Conservation (phyloP, 306 rosid genomes). For the Glycine tomentella region DNA sequence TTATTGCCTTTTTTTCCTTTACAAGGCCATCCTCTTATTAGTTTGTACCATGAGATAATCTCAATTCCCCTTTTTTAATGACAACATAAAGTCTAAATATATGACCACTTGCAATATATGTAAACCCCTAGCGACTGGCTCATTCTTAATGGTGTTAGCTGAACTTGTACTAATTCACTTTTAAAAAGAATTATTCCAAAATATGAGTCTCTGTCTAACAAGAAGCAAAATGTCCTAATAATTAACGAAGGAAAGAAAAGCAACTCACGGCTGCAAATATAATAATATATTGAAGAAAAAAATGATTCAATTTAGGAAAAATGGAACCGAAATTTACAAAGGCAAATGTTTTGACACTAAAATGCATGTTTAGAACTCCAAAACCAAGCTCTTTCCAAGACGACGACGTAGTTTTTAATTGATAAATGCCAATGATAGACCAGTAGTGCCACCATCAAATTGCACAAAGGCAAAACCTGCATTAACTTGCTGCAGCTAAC, state of each 20-base stretch:
- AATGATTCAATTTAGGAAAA: slow-evolving; percentile 23
- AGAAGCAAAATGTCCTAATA: slow-evolving; percentile 13
- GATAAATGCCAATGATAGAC: too few species aligned
- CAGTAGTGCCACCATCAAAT: slow-evolving; percentile 32
- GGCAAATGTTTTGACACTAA: slow-evolving; percentile 5
- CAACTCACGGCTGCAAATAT: slow-evolving; percentile 24
- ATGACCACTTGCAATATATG: neutral
- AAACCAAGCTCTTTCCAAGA: neutral
- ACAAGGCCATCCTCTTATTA: neutral
- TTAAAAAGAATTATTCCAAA: slow-evolving; percentile 5
- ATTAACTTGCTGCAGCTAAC: slow-evolving; percentile 26
- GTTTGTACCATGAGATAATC: neutral
- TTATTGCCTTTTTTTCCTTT: too few species aligned
- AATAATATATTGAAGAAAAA: slow-evolving; percentile 24
- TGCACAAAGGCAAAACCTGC: slow-evolving; percentile 36
- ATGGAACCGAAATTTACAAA: slow-evolving; percentile 31
- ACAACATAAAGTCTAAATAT: neutral
- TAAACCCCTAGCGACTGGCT: neutral
- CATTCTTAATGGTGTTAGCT: too few species aligned
- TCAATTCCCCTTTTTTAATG: neutral
- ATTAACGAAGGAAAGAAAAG: slow-evolving; percentile 9
- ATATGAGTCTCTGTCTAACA: neutral
- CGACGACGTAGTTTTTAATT: too few species aligned
- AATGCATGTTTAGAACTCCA: slow-evolving; percentile 23
- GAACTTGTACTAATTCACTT: neutral